Conservation (phyloP, 2,329 filamentous ascomycete species). For the Sphaceloma murrayae region DNA sequence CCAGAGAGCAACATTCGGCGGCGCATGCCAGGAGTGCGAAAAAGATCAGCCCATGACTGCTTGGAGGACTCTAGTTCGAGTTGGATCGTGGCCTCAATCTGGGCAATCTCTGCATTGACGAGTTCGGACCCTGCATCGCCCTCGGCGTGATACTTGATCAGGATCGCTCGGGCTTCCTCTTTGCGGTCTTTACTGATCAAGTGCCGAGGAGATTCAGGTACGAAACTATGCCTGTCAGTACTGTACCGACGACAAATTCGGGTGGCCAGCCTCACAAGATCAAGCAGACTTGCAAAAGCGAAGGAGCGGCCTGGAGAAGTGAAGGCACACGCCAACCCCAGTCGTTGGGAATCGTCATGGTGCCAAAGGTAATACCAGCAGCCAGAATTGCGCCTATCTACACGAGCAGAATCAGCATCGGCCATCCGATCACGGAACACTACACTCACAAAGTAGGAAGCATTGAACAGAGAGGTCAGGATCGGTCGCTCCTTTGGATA, state of each 20-base stretch:
- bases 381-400: slow-evolving; percentile 50
- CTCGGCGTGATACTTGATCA: slow-evolving; percentile 54
- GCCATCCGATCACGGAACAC: too few relatives aligned
- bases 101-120: slow-evolving; percentile 56
- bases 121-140: slow-evolving; percentile 48
- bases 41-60: slow-evolving; percentile 45
- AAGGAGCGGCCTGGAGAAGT: slow-evolving; percentile 40
- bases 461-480: slow-evolving; percentile 27
- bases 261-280: too few relatives aligned
- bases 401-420: too few relatives aligned
- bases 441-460: slow-evolving; percentile 31
- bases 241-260: too few relatives aligned
- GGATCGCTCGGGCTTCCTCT: slow-evolving; percentile 51
- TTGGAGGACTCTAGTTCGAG: slow-evolving; percentile 42
- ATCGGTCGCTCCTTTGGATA: slow-evolving; percentile 34
- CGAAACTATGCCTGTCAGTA: too few relatives aligned
- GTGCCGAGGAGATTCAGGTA: slow-evolving; percentile 60
- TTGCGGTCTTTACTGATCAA: slow-evolving; percentile 54
- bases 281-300: slow-evolving; percentile 32
- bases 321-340: slow-evolving; percentile 46
- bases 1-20: slow-evolving; percentile 43
- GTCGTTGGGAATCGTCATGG: slow-evolving; percentile 43
- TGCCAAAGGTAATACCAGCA: slow-evolving; percentile 55
- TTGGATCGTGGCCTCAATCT: slow-evolving; percentile 55
- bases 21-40: slow-evolving; percentile 49